A percentile compares a stretch with the other conserved stretches of the same genome.
phyloP scores from a whole-genome alignment of 495 filamentous ascomycete species.

The Podospora bellae-mahoneyi region DNA sequence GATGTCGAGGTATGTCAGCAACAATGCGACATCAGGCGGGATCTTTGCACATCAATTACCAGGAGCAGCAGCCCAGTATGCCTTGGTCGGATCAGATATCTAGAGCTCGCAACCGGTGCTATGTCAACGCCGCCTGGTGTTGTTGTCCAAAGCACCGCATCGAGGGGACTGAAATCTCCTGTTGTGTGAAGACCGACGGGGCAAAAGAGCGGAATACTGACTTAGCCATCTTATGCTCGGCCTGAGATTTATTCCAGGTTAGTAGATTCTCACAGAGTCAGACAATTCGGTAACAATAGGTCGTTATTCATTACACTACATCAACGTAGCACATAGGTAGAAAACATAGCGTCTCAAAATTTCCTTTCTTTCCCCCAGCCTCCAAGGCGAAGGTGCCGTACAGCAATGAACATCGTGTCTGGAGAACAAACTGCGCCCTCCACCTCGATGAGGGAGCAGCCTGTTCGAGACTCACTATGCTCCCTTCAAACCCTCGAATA shows the following conservation, averaged over 20 bases:
- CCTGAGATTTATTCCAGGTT: neutral
- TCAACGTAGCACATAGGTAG: neutral
- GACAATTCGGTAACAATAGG: neutral
- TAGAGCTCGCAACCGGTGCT: neutral
- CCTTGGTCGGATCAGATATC: neutral
- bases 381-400: neutral
- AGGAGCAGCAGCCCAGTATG: neutral
- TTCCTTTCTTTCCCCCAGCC: neutral
- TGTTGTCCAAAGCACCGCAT: too few species aligned
- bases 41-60: neutral
- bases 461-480: neutral
- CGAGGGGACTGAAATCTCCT: neutral
- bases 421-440: neutral
- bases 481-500: neutral
- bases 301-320: neutral
- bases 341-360: neutral
- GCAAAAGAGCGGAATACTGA: neutral
- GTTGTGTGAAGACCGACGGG: neutral
- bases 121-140: too few species aligned
- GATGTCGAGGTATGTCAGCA: neutral
- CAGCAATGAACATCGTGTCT: neutral
- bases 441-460: neutral
- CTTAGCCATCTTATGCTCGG: neutral
- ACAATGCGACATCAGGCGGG: neutral
- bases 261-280: neutral